These are phyloP conservation scores for Aspergillus persii DNA, from an alignment of 2,329 filamentous ascomycete genomes.

Conservation along the genomic window DNA sequence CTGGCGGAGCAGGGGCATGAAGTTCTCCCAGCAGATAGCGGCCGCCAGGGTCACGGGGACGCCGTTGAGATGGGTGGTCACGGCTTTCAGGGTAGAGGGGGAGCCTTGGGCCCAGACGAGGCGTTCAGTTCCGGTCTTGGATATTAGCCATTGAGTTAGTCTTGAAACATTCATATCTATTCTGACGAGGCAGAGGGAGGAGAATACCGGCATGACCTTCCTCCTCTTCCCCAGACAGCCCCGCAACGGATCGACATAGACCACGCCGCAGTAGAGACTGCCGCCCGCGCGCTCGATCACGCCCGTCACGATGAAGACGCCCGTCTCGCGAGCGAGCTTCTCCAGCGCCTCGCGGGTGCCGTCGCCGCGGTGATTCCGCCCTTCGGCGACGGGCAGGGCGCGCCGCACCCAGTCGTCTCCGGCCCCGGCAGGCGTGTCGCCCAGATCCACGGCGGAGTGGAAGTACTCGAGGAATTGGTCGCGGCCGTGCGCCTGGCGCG, in stretches of 20 bases:
- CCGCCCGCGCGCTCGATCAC: constrained; percentile 77
- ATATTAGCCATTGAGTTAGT: neutral
- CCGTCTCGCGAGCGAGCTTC: constrained; percentile 69
- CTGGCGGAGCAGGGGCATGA: constrained; percentile 86
- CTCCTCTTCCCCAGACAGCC: constrained; percentile 80
- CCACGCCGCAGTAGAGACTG: constrained; percentile 76
- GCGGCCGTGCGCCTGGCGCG: constrained; percentile 65
- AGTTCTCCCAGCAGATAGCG: constrained; percentile 96
- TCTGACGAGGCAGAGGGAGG: too few species aligned
- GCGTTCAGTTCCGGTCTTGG: constrained; percentile 71
- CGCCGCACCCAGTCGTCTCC: constrained; percentile 70
- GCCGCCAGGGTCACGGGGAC: constrained; percentile 76
- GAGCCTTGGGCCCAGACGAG: constrained; percentile 87
- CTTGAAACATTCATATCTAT: too few species aligned
- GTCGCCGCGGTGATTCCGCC: constrained; percentile 60
- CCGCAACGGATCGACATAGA: constrained; percentile 74
- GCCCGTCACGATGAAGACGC: constrained; percentile 78
- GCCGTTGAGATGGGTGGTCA: constrained; percentile 75
- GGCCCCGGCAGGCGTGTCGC: constrained; percentile 70
- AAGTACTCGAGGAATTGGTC: constrained; percentile 84
- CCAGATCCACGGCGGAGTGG: constrained; percentile 74
- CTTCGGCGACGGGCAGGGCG: constrained; percentile 54
- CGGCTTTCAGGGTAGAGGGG: constrained; percentile 72
- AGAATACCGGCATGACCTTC: constrained; percentile 81
- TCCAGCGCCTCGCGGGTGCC: constrained; percentile 81